A percentile compares a stretch with the other conserved stretches of the same genome.
Conservation (phyloP, 306 rosid genomes). For the Acmispon strigosus region DNA sequence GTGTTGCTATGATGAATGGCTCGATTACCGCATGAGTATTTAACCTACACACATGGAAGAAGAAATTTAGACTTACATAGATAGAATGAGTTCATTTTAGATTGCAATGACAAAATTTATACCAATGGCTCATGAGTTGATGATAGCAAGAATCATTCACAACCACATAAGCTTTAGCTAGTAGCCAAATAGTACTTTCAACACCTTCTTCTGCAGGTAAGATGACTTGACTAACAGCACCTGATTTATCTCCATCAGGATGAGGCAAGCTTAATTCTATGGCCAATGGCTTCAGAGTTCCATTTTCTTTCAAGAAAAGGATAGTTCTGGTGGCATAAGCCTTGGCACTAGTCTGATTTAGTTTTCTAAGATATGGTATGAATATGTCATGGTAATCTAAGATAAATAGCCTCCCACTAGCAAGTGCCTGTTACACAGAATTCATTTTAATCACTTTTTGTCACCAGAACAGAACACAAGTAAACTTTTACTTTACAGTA, state of each 20-base stretch:
- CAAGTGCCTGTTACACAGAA: constrained; percentile 48
- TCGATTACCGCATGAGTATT: constrained; percentile 69
- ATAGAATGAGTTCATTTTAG: neutral
- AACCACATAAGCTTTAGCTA: constrained; percentile 75
- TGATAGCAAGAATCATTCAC: constrained; percentile 75
- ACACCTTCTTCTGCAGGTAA: constrained; percentile 51
- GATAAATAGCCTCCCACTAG: constrained; percentile 33
- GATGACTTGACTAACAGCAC: constrained; percentile 44
- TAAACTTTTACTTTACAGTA: neutral
- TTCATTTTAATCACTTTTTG: neutral
- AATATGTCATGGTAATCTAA: constrained; percentile 71
- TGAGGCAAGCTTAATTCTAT: constrained; percentile 74
- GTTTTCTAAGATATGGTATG: constrained; percentile 55
- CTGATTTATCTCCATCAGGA: constrained; percentile 47
- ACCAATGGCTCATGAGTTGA: constrained; percentile 88
- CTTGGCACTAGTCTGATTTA: constrained; percentile 50
- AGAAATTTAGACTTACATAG: neutral
- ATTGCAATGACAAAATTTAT: neutral
- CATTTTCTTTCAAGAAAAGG: constrained; percentile 49
- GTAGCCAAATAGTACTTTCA: constrained; percentile 56
- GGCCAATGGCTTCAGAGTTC: constrained; percentile 63
- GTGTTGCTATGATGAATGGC: constrained; percentile 74
- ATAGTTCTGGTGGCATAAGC: constrained; percentile 72
- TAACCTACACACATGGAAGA: constrained; percentile 38
- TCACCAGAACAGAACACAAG: neutral